Base-by-base conservation (phyloP, 208 protist species). In the Leishmania braziliensis region DNA sequence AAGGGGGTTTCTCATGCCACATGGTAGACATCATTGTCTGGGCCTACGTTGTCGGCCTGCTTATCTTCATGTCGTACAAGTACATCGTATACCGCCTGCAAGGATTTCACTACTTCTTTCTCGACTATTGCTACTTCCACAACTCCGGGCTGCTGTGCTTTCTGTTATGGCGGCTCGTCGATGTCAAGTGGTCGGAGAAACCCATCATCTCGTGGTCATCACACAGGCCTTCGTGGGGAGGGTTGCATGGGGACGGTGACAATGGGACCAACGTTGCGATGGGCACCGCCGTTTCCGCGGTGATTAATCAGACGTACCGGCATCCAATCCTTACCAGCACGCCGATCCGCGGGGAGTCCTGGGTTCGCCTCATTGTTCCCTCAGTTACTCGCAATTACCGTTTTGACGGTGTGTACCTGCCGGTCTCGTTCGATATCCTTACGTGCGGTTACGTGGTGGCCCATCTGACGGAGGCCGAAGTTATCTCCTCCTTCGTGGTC, bases 41-140 rank as follows among this genome's bases (percentile, higher is more conserved):
- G 91, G 79, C 84, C 43, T 95, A 93, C 80, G 88, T 93, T 26
- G 65, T 91, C 36, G 80, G 82, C 18, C 63, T 93, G 36, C 29
- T 92, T 4, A 56, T 88, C 0, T 92, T 92, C 62, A 91, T 93
- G 85, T 84, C 82, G 54, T 84, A 89, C 71, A 95, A 95, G 84
- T 93, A 89, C 75, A 78, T 91, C 20, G 76, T 75, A 76, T 92
- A 93, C 81, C 84, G 86, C 70, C 74, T 89, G 69, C 81, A 89
- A 56, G 86, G 90, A 20, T 69, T 91, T 58, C 91, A 95, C 75
- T 93, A 95, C 82, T 95, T 93, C 75, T 87, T 95, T 54, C 85
- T 93, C 33, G 91, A 95, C 71, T 93, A 93, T 80, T 93, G 89
- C 77, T 93, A 95, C 84, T 93, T 95, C 81, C 91, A 95, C 85